Evolutionary conservation across 2,329 filamentous ascomycete species (phyloP).

Genomic region (Epichloe glyceriae): DNA sequence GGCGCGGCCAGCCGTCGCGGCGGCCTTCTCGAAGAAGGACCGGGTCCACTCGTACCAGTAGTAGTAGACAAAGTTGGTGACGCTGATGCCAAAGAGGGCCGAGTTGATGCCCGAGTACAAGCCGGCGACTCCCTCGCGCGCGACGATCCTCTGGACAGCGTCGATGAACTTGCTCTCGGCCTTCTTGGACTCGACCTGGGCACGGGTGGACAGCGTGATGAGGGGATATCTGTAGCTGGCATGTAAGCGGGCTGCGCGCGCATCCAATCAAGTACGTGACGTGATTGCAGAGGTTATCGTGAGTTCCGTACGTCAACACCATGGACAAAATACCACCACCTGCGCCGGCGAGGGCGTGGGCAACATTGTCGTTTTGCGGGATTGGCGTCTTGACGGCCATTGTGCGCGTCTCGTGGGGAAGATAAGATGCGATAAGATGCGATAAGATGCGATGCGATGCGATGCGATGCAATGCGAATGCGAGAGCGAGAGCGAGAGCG

Average conservation of each 20-base stretch:
- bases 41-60: slow-evolving; percentile 99
- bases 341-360: slow-evolving; percentile 83
- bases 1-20: slow-evolving; percentile 56
- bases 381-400: slow-evolving; percentile 45
- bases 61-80: slow-evolving; percentile 99
- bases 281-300: not conserved
- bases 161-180: slow-evolving; percentile 74
- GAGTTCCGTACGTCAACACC: slow-evolving; percentile 63
- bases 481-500: not conserved
- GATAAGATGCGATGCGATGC: not conserved
- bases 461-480: not conserved
- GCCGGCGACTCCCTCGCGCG: slow-evolving; percentile 77
- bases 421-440: not conserved
- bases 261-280: not conserved
- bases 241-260: not conserved
- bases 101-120: slow-evolving; percentile 90
- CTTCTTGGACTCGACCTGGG: slow-evolving; percentile 93
- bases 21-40: slow-evolving; percentile 70
- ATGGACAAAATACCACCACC: slow-evolving; percentile 92
- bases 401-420: not conserved
- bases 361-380: slow-evolving; percentile 91
- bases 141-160: slow-evolving; percentile 74
- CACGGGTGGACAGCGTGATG: slow-evolving; percentile 92
- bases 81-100: slow-evolving; percentile 90
- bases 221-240: slow-evolving; percentile 61